phyloP scores from a whole-genome alignment of 768 basidiomycete species.

The Amanita rubescens region DNA sequence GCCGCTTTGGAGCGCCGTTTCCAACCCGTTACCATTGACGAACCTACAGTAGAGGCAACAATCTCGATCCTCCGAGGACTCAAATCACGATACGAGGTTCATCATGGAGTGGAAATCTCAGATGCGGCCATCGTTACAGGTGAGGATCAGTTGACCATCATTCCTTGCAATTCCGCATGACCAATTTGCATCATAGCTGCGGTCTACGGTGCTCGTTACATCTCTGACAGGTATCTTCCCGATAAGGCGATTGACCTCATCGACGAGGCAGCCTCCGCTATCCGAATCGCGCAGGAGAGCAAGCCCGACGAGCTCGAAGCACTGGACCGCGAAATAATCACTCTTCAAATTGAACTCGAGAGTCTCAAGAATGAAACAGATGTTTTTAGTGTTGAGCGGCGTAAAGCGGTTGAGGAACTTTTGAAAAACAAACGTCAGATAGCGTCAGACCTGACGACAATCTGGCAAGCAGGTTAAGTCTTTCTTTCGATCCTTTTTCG shows the following conservation, averaged over 20 bases:
- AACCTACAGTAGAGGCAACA: constrained; percentile 79
- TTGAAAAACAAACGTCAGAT: constrained; percentile 54
- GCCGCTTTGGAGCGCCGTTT: constrained; percentile 88
- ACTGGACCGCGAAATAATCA: constrained; percentile 78
- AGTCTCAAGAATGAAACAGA: constrained; percentile 86
- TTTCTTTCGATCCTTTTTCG: neutral
- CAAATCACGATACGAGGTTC: constrained; percentile 81
- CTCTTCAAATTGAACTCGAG: constrained; percentile 84
- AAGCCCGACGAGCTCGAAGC: constrained; percentile 82
- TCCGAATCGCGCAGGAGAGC: constrained; percentile 83
- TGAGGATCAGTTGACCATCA: constrained; percentile 17
- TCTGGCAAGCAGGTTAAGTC: constrained; percentile 67
- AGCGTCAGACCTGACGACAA: constrained; percentile 48
- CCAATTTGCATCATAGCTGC: constrained; percentile 45
- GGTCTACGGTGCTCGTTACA: constrained; percentile 77
- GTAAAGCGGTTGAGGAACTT: constrained; percentile 56
- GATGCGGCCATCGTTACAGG: constrained; percentile 85
- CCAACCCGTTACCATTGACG: constrained; percentile 84
- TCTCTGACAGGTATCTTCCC: constrained; percentile 81
- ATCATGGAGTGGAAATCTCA: constrained; percentile 89
- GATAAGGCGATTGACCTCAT: constrained; percentile 91
- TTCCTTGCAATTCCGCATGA: neutral
- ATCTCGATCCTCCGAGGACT: constrained; percentile 85
- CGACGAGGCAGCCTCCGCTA: constrained; percentile 85
- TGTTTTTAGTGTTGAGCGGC: constrained; percentile 71